phyloP scores from a whole-genome alignment of 2,329 filamentous ascomycete species.

The Exophiala sideris region DNA sequence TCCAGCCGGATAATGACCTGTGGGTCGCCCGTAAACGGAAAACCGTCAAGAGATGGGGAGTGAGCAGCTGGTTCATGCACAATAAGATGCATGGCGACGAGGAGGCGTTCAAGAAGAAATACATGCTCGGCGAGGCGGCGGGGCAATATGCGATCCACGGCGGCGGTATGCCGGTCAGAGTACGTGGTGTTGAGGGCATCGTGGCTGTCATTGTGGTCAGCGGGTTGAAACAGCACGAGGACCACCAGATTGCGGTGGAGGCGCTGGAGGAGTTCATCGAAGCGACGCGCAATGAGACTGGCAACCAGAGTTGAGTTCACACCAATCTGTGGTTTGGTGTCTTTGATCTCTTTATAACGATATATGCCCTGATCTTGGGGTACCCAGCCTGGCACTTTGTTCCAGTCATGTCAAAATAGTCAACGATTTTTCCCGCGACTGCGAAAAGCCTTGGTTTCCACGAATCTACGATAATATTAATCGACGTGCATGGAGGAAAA shows the following conservation, averaged over 20 bases:
- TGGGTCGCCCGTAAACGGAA: slow-evolving; percentile 70
- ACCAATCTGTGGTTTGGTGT: too few species aligned
- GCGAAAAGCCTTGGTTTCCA: too few species aligned
- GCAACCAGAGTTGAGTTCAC: too few species aligned
- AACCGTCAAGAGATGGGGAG: slow-evolving; percentile 68
- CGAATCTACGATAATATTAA: too few species aligned
- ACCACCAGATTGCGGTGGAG: slow-evolving; percentile 73
- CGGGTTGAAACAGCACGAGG: slow-evolving; percentile 71
- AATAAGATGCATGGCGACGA: slow-evolving; percentile 66
- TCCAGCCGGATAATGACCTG: slow-evolving; percentile 66
- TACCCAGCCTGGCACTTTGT: too few species aligned
- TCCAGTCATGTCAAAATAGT: too few species aligned
- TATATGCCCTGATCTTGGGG: too few species aligned
- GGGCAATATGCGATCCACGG: slow-evolving; percentile 73
- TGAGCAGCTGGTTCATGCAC: slow-evolving; percentile 67
- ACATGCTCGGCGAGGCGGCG: slow-evolving; percentile 55
- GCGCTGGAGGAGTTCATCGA: slow-evolving; percentile 56
- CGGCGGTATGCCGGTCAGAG: slow-evolving; percentile 69
- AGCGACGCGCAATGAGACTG: neutral
- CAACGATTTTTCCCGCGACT: too few species aligned
- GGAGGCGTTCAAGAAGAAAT: slow-evolving; percentile 61
- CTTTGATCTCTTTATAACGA: too few species aligned
- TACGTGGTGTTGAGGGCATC: slow-evolving; percentile 70
- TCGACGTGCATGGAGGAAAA: too few species aligned
- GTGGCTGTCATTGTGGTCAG: slow-evolving; percentile 68